Percentiles rank a stretch among this genome's conserved stretches.
These are phyloP conservation scores for Pseudozyma sp. DNA, from an alignment of 1,284 basidiomycete species.

Conservation along the genomic window DNA sequence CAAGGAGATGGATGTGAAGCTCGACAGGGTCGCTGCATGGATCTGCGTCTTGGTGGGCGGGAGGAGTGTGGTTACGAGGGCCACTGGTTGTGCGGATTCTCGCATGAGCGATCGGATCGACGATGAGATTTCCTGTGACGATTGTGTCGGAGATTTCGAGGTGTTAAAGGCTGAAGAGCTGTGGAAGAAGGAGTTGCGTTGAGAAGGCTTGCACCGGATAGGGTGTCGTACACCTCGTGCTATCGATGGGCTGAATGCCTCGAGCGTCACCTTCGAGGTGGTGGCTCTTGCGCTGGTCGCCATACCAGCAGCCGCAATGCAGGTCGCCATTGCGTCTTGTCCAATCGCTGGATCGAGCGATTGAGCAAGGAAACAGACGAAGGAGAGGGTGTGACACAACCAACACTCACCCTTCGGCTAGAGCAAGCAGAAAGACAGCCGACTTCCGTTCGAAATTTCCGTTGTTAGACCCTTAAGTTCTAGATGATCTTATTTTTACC, in stretches of 20 bases:
- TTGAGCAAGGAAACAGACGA: too few species aligned
- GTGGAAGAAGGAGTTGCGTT: neutral
- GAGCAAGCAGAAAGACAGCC: neutral
- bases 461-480: neutral
- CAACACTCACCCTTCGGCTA: too few species aligned
- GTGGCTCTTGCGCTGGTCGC: constrained; percentile 18
- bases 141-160: neutral
- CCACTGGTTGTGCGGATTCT: constrained; percentile 38
- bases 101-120: constrained; percentile 40
- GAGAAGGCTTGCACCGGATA: neutral
- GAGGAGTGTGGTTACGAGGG: constrained; percentile 37
- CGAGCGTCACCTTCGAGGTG: constrained; percentile 30
- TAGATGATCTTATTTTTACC: neutral
- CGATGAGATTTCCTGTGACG: neutral
- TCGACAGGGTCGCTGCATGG: constrained; percentile 45
- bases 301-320: neutral
- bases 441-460: neutral
- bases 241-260: neutral
- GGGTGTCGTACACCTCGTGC: neutral
- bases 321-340: too few species aligned
- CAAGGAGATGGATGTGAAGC: constrained; percentile 36
- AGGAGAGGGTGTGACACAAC: too few species aligned
- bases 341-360: too few species aligned
- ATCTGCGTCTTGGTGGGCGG: constrained; percentile 9
- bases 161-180: neutral